Base-by-base conservation (phyloP, 441 rosid species). In the Brassica hybrid region DNA sequence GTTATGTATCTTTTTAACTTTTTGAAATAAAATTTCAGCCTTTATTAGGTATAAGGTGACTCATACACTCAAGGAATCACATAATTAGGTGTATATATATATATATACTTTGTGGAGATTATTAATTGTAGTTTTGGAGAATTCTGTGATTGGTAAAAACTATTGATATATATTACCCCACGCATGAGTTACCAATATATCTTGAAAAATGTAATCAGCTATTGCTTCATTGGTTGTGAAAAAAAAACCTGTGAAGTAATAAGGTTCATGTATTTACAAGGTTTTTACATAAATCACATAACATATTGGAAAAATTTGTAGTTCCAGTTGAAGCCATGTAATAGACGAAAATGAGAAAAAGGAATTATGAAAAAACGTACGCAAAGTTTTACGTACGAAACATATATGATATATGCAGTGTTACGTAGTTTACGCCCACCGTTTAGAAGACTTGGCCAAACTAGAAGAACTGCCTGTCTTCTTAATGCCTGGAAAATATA, bases 401-500 rank as follows among this genome's bases (percentile, higher is more conserved):
- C 12, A 52, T 52, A 34, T 58, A 59, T 48, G 79, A 16, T 61
- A 66, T n/a, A n/a, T n/a, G n/a, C 79, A 69, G 30, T n/a, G n/a
- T n/a, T n/a, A 63, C 72, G 79, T 74, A 59, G 69, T 43, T 86
- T 80, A 87, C 61, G 76, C 79, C 88, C 87, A 86, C 73, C 87
- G 69, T 67, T 76, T 84, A 3, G 88, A 73, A 48, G 90, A 82
- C 81, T 84, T 91, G 43, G 56, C 54, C n/a, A 77, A n/a, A 72
- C 80, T 67, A 12, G 88, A 74, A 81, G 63, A 23, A 18, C 75
- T 78, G 17, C 75, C 38, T 19, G 86, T 74, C 77, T 69, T 85
- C 83, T 60, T 85, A 25, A 75, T 48, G 79, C 81, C 94, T 93
- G 87, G 59, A 57, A 25, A 18, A 75, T 18, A 69, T 34, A 78